Percentiles rank a stretch among this genome's conserved stretches.
These are phyloP conservation scores for Cucumis sativus DNA, from an alignment of 306 rosid species.

Conservation along the genomic window Cucumber_9930_V3 NC_026655.2:21656501-21657000, in stretches of 20 bases:
- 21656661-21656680: conserved; percentile 77
- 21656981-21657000: conserved; percentile 28
- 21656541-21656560: conserved; percentile 41
- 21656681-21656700: conserved; percentile 88
- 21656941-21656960: conserved; percentile 11
- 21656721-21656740: conserved; percentile 53
- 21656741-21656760: conserved; percentile 76
- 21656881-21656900: conserved; percentile 27
- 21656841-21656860: conserved; percentile 59
- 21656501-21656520: conserved; percentile 68
- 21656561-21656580: conserved; percentile 90
- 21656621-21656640: conserved; percentile 81
- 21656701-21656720: conserved; percentile 35
- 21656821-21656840: conserved; percentile 52
- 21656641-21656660: conserved; percentile 67
- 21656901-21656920: conserved; percentile 29
- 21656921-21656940: conserved; percentile 24
- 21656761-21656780: conserved; percentile 77
- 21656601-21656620: conserved; percentile 85
- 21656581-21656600: conserved; percentile 89
- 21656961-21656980: conserved; percentile 9
- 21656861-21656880: conserved; percentile 43
- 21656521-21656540: conserved; percentile 87
- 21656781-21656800: conserved; percentile 62
- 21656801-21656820: conserved; percentile 87